Conservation (phyloP, 805 yeast species). For the Yarrowia sp. region DNA sequence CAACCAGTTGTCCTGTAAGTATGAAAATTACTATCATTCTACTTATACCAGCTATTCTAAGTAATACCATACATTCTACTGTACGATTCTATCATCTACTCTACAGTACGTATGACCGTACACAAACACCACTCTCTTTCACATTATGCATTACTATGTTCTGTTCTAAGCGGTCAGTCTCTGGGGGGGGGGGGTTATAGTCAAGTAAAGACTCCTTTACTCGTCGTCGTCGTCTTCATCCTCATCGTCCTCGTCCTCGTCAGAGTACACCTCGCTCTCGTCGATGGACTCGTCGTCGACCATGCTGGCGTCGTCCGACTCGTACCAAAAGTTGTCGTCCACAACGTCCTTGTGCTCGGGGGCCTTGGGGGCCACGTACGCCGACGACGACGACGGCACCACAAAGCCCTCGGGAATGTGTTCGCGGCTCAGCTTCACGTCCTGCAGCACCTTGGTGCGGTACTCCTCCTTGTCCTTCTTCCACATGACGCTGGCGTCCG, state of each 20-base stretch:
- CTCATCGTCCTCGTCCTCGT: slow-evolving; percentile 18
- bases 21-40: too few species aligned
- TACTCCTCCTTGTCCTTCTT: slow-evolving; percentile 77
- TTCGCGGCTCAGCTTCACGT: slow-evolving; percentile 65
- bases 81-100: too few species aligned
- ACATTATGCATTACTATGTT: slow-evolving; percentile 22
- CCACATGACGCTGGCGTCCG: slow-evolving; percentile 91
- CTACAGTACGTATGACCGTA: too few species aligned
- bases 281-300: slow-evolving; percentile 49
- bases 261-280: slow-evolving; percentile 34
- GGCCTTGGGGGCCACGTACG: slow-evolving; percentile 46
- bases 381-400: slow-evolving; percentile 69
- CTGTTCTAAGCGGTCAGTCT: slow-evolving; percentile 18
- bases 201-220: neutral
- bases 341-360: slow-evolving; percentile 51
- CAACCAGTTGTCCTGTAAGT: too few species aligned
- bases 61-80: too few species aligned
- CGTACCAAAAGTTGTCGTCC: slow-evolving; percentile 85
- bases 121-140: neutral
- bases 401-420: slow-evolving; percentile 85
- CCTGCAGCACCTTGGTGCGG: slow-evolving; percentile 69
- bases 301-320: slow-evolving; percentile 55
- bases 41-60: too few species aligned
- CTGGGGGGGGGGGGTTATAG: neutral
- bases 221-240: slow-evolving; percentile 20